phyloP scores from a whole-genome alignment of 768 basidiomycete species.

The Lactifluus pinguis region DNA sequence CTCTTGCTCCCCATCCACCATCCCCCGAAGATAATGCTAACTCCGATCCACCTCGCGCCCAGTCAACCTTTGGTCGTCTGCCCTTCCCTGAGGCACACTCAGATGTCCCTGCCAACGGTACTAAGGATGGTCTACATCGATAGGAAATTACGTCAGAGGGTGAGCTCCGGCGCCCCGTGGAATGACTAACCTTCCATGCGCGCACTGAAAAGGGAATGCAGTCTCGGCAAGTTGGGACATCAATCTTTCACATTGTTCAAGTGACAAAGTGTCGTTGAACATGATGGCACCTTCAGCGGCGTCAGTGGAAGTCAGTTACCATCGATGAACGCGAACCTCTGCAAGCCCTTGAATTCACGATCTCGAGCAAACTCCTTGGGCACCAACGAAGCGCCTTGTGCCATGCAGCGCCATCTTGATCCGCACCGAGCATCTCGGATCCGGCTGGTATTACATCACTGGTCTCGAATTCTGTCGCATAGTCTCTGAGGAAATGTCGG shows the following conservation, averaged over 20 bases:
- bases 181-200: slow-evolving; percentile 70
- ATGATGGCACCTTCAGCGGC: slow-evolving; percentile 75
- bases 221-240: slow-evolving; percentile 61
- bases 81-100: not conserved
- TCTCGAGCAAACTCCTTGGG: slow-evolving; percentile 71
- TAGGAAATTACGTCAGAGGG: not conserved
- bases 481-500: slow-evolving; percentile 64
- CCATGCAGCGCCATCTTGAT: slow-evolving; percentile 35
- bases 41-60: slow-evolving; percentile 6
- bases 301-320: not conserved
- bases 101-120: slow-evolving; percentile 36
- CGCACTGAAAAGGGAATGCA: slow-evolving; percentile 88
- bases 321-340: slow-evolving; percentile 45
- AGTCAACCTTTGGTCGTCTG: not conserved
- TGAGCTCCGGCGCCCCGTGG: not conserved
- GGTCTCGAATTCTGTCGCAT: slow-evolving; percentile 51
- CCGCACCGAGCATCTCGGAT: not conserved
- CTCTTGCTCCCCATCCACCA: not conserved
- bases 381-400: slow-evolving; percentile 68
- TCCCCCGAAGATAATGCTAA: not conserved
- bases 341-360: slow-evolving; percentile 94
- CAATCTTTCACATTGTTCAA: slow-evolving; percentile 61
- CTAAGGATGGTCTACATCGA: slow-evolving; percentile 40
- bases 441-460: slow-evolving; percentile 27
- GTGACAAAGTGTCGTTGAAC: slow-evolving; percentile 79